Evolutionary conservation across 768 basidiomycete species (phyloP).

Genomic region (Mycena galericulata): DNA sequence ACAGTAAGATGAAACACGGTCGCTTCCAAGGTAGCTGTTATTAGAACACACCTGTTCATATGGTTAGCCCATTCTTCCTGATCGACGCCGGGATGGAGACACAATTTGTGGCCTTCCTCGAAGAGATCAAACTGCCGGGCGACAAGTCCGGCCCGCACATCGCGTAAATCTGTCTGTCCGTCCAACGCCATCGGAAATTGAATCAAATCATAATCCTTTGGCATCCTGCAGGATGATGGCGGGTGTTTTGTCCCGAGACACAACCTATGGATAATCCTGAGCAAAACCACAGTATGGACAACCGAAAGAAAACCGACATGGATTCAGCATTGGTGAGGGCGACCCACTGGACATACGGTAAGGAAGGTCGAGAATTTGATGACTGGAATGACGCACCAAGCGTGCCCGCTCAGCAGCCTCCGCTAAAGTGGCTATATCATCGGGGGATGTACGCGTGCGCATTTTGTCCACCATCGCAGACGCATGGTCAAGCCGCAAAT

Average conservation of each 20-base stretch:
- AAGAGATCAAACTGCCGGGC: slow-evolving; percentile 11
- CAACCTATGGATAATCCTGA: slow-evolving; percentile 10
- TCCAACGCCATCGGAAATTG: not conserved
- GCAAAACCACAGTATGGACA: not conserved
- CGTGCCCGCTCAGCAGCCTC: slow-evolving; percentile 19
- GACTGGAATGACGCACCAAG: slow-evolving; percentile 1
- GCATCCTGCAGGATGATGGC: slow-evolving; percentile 2
- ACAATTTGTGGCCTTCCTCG: not conserved
- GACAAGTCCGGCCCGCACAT: slow-evolving; percentile 4
- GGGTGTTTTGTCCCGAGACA: slow-evolving; percentile 13
- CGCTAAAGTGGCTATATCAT: not conserved
- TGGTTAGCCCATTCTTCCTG: not conserved
- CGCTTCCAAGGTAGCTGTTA: not conserved
- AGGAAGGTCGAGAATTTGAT: not conserved
- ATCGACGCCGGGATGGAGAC: not conserved
- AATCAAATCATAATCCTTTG: not conserved
- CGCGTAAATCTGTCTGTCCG: not conserved
- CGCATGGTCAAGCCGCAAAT: slow-evolving; percentile 18
- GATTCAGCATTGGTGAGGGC: slow-evolving; percentile 21
- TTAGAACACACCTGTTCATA: not conserved
- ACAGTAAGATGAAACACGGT: not conserved
- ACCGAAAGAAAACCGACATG: slow-evolving; percentile 1
- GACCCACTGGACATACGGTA: slow-evolving; percentile 11
- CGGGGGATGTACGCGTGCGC: not conserved
- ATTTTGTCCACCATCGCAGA: slow-evolving; percentile 1